phyloP scores from a whole-genome alignment of 2,329 filamentous ascomycete genomes.

The Exophiala viscosa region DNA sequence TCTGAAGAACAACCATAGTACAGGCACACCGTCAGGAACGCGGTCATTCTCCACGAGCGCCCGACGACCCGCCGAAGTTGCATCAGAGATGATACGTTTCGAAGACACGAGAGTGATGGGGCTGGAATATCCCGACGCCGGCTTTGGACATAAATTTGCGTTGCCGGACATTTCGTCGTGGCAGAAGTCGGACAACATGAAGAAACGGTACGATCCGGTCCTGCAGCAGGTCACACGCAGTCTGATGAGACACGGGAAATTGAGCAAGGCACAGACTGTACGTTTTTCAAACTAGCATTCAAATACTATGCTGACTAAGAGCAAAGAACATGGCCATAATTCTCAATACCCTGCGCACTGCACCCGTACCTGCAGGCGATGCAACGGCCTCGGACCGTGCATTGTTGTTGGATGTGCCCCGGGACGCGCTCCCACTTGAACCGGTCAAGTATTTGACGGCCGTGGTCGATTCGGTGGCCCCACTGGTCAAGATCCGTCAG shows the following conservation, averaged over 20 bases:
- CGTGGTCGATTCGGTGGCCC: slow-evolving; percentile 88
- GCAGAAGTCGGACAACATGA: slow-evolving; percentile 61
- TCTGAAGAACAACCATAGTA: slow-evolving; percentile 41
- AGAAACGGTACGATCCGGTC: slow-evolving; percentile 80
- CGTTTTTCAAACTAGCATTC: not conserved
- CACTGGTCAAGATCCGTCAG: slow-evolving; percentile 73
- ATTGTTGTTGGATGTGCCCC: slow-evolving; percentile 66
- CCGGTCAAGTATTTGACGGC: slow-evolving; percentile 85
- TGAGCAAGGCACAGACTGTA: slow-evolving; percentile 85
- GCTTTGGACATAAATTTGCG: slow-evolving; percentile 70
- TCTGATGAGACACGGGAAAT: slow-evolving; percentile 87
- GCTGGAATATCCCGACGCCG: slow-evolving; percentile 27
- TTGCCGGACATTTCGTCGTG: slow-evolving; percentile 61
- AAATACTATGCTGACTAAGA: not conserved
- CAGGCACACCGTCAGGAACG: slow-evolving; percentile 21
- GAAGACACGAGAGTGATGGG: slow-evolving; percentile 31
- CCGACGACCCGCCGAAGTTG: slow-evolving; percentile 35
- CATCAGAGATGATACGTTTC: slow-evolving; percentile 26
- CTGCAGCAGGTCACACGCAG: slow-evolving; percentile 84
- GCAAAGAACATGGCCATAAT: slow-evolving; percentile 76
- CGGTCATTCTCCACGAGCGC: slow-evolving; percentile 58
- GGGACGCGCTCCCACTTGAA: slow-evolving; percentile 77
- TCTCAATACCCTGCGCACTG: slow-evolving; percentile 77
- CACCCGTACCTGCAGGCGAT: slow-evolving; percentile 71
- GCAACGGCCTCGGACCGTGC: slow-evolving; percentile 5